Evolutionary conservation across 164 flowering plant genomes (phyloP), one percentile per base, ranked within the genome.

Genomic region (Saururus chinensis): DNA sequence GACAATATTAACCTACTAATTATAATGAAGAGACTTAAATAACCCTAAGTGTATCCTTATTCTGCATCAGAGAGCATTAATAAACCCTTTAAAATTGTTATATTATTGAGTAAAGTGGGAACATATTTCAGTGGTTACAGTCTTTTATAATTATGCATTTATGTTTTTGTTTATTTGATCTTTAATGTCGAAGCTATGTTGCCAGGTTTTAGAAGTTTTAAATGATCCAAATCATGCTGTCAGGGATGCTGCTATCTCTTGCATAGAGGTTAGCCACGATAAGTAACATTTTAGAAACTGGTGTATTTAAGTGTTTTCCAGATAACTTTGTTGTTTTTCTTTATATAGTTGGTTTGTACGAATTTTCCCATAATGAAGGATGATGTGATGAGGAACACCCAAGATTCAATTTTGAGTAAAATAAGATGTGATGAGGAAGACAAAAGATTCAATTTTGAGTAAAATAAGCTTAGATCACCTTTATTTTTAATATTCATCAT

Each of bases 141-240:
- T 30, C 14, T 45, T 45, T 12, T 45, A 8, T 12, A 45, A 8
- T 12, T 45, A 45, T 2, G 4, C 49, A 8, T 45, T 12, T 45
- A 45, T 12, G 17, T 45, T 0, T 40, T 45, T 45, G 14, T 12
- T 45, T 45, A 9, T 45, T 45, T 45, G 49, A 45, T 45, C 17
- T 45, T 8, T 17, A 45, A 45, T 45, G 4, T 30, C 5, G 17
- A 45, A 45, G 7, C 49, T 8, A 17, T 56, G 19, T 71, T 35
- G 13, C 57, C 87, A 93, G 97, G 85, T 89, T 68, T 68, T 95
- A 73, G 93, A 91, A 77, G 80, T 95, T 92, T 74, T 95, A 77
- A 87, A 76, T 76, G 99, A 95, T 68, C 71, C 95, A 54, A 87
- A 91, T 76, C 95, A 80, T 55, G 81, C 77, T 70, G 99, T 95